Evolutionary conservation across 192 early-diverging fungal species (phyloP).

Genomic region (Glomus cerebriforme): DNA sequence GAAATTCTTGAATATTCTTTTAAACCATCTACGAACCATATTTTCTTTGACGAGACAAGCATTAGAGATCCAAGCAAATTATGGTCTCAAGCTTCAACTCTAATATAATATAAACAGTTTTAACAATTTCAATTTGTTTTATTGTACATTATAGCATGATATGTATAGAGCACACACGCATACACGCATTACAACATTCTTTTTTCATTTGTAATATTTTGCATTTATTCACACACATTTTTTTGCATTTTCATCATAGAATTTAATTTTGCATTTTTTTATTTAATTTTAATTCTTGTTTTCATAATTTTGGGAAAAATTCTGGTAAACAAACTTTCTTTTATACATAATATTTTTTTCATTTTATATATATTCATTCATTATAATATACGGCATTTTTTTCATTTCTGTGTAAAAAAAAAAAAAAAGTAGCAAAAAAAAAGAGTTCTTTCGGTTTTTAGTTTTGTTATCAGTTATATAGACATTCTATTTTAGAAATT

Average conservation of each 20-base stretch:
- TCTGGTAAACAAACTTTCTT: too few species aligned
- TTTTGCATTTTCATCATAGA: not conserved
- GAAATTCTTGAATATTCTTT: slow-evolving; percentile 9
- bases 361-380: too few species aligned
- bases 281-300: not conserved
- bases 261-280: not conserved
- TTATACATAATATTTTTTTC: too few species aligned
- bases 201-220: slow-evolving; percentile 2
- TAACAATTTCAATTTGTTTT: not conserved
- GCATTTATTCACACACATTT: not conserved
- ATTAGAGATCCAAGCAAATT: slow-evolving; percentile 3
- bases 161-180: not conserved
- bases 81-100: not conserved
- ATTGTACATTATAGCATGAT: not conserved
- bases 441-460: too few species aligned
- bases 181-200: not conserved
- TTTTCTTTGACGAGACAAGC: not conserved
- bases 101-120: not conserved
- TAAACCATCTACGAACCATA: not conserved
- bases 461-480: too few species aligned
- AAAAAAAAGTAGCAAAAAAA: too few species aligned
- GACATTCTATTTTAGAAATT: too few species aligned
- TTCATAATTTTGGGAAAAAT: not conserved
- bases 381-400: too few species aligned
- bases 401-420: too few species aligned